Evolutionary conservation across 805 yeast species (phyloP), one percentile per base, ranked within the genome.

Genomic region (Sugiyamaella marilandica): DNA sequence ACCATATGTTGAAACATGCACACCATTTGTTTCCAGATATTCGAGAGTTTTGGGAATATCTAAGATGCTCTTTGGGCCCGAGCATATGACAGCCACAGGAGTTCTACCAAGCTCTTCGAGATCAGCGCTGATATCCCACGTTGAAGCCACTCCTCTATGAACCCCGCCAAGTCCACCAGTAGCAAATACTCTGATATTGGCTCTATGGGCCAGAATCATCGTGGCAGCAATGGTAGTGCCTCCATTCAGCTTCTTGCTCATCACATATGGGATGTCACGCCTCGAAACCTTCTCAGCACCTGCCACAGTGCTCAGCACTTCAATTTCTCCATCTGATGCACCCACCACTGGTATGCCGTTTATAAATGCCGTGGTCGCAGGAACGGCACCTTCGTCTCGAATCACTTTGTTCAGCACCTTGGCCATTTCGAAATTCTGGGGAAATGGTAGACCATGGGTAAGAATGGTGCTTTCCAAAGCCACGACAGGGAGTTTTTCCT

Each of bases 111-210:
- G 73, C 64, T 89, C 97, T 47, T 88, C 91, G 56, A 89, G 75
- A 67, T 89, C 97, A 1, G 96, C 95, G 61, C 91, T 83, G 21
- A 89, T 74, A 66, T 89, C 97, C 82, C 87, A 78, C 1, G 90
- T 81, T 29, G 69, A 58, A 51, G 85, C 85, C 18, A 86, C 92
- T 7, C 85, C 86, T 52, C 87, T 76, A 62, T 89, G 95, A 10
- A 88, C 96, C 18, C 97, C 97, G 18, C 97, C 97, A 16, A 89
- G 74, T 0, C 97, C 97, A 32, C 97, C 97, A 1, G 97, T 90
- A 1, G 95, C 94, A 74, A 89, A 90, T 10, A 90, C 88, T 59
- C 80, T 77, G 59, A 89, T 86, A 0, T 95, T 94, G 0, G 91
- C 90, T 61, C 70, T 63, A 50, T 82, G 74, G 0, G 96, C 83